These are phyloP conservation scores for Geranium brycei DNA, from an alignment of 345 rosid genomes.

Conservation along the genomic window DNA sequence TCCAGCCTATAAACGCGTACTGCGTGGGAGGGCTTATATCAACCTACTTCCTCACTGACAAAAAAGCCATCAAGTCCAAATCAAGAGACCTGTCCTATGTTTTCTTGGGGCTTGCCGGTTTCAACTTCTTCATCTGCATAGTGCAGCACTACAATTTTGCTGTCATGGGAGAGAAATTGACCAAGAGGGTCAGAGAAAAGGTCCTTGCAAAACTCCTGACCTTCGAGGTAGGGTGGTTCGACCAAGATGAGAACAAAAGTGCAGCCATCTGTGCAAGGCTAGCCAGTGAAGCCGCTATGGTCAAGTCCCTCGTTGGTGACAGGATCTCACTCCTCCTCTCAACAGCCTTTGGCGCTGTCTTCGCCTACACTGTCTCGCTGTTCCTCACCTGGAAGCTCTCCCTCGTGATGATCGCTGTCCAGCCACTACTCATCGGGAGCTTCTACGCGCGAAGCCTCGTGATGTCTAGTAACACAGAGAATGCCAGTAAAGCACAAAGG, in stretches of 20 bases:
- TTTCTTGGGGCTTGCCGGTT: constrained; percentile 40
- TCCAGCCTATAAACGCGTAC: constrained; percentile 60
- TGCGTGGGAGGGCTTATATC: constrained; percentile 48
- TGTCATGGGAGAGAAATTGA: constrained; percentile 54
- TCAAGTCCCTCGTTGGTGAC: constrained; percentile 49
- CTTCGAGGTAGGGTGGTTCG: constrained; percentile 56
- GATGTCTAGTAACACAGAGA: constrained; percentile 50
- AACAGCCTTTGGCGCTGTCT: constrained; percentile 40
- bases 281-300: constrained; percentile 48
- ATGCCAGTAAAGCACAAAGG: constrained; percentile 50
- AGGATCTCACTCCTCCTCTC: constrained; percentile 50
- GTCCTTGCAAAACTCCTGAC: constrained; percentile 42
- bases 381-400: constrained; percentile 44
- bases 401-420: constrained; percentile 47
- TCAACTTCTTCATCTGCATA: constrained; percentile 35
- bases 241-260: constrained; percentile 52
- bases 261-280: constrained; percentile 53
- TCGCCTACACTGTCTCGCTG: constrained; percentile 37
- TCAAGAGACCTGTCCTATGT: constrained; percentile 32
- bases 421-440: constrained; percentile 53
- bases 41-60: constrained; percentile 31
- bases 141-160: constrained; percentile 53
- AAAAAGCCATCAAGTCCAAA: constrained; percentile 29
- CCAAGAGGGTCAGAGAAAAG: constrained; percentile 46
- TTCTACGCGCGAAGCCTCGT: constrained; percentile 32